These are phyloP conservation scores for Stephania yunnanensis DNA, from an alignment of 164 flowering plant genomes.

Conservation along the genomic window DNA sequence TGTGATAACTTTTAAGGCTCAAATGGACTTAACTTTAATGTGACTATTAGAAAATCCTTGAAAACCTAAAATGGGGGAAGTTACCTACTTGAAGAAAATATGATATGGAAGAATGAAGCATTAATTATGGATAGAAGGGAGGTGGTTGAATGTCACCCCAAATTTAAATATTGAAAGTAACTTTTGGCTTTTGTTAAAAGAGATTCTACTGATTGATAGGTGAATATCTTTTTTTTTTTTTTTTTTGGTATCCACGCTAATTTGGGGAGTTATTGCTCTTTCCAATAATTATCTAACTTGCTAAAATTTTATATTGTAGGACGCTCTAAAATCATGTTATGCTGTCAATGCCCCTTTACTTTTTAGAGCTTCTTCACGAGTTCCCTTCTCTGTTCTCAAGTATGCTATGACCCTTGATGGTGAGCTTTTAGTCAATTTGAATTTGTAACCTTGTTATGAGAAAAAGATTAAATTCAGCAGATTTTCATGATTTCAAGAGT, in stretches of 20 bases:
- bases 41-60: neutral
- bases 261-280: neutral
- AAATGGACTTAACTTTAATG: neutral
- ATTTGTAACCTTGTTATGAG: neutral
- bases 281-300: slow-evolving; percentile 11
- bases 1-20: neutral
- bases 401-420: slow-evolving; percentile 99
- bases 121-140: neutral
- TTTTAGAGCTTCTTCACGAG: slow-evolving; percentile 74
- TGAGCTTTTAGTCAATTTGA: slow-evolving; percentile 25
- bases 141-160: neutral
- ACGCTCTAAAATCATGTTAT: slow-evolving; percentile 72
- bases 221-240: neutral
- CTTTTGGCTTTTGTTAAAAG: neutral
- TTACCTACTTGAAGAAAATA: neutral
- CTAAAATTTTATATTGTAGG: slow-evolving; percentile 38
- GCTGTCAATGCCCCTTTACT: slow-evolving; percentile 90
- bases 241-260: neutral
- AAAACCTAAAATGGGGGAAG: neutral
- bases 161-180: neutral
- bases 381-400: slow-evolving; percentile 92
- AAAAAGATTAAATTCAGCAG: neutral
- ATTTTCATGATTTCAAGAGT: neutral
- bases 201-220: neutral
- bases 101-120: neutral